Base-by-base conservation (phyloP, 371 early-diverging fungal species). In the Dentiscutata heterogama region DNA sequence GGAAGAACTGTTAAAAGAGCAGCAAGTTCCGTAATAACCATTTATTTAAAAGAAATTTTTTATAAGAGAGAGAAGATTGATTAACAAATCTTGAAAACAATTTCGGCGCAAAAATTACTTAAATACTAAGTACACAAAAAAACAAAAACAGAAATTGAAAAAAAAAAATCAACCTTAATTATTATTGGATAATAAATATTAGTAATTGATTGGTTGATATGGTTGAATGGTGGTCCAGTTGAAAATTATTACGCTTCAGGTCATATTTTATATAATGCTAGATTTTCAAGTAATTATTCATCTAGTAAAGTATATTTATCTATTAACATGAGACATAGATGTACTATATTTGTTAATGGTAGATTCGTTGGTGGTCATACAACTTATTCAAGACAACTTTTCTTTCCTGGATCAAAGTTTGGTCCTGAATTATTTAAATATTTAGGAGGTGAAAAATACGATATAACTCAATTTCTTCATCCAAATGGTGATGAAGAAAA, bases 361-460 rank as follows among this genome's bases (percentile, higher is more conserved):
- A 82, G 86, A 25, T 86, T 91, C 71, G 84, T 94, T 75, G 96
- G 95, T 20, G 95, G 96, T 0, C 95, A 96, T 80, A 93, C 93
- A 68, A 94, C 94, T 0, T 95, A 94, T 82, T 93, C 93, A 50
- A 87, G 90, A 18, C 92, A 90, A 74, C 58, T 92, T 27, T 84
- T 91, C 29, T 83, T 84, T 46, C 86, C 95, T 3, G 95, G 96
- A 2, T 87, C 93, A 20, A 93, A 95, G 58, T 87, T 90, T 50
- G 96, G 96, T 3, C 94, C 95, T 18, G 96, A 96, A 71, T 88
- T 91, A 2, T 87, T 84, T 82, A 88, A 88, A 39, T 87, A 83
- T 83, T 81, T 89, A 42, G 93, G 93, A 31, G 84, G 85, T 50
- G 78, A 87, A 3, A 88, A 86, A 3, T 94, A 93, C 80, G 82